Evolutionary conservation across 768 basidiomycete species (phyloP).

Genomic region (Tephrocybe sp.): DNA sequence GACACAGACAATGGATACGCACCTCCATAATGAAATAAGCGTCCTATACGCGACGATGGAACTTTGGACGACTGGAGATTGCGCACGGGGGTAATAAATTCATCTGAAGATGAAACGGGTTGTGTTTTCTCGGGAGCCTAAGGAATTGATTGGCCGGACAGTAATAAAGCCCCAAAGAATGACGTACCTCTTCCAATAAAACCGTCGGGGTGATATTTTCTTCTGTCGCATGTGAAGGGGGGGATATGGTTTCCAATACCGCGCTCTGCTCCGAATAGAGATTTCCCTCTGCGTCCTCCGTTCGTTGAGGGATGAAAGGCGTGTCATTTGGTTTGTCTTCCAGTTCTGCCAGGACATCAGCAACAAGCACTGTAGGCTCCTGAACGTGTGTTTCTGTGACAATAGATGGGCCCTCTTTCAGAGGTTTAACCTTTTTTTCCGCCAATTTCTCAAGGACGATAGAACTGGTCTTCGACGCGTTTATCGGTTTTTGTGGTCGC

Average conservation of each 20-base stretch:
- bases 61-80: slow-evolving; percentile 81
- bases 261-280: too few relatives aligned
- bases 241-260: too few relatives aligned
- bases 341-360: too few relatives aligned
- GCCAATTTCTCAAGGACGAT: not conserved
- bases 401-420: not conserved
- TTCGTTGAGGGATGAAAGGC: too few relatives aligned
- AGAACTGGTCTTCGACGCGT: not conserved
- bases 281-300: too few relatives aligned
- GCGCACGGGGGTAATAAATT: slow-evolving; percentile 26
- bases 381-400: too few relatives aligned
- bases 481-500: not conserved
- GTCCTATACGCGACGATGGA: slow-evolving; percentile 84
- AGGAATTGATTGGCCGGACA: not conserved
- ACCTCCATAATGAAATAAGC: slow-evolving; percentile 95
- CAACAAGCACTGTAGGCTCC: too few relatives aligned
- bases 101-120: not conserved
- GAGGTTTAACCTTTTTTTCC: not conserved
- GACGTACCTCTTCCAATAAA: not conserved
- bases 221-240: not conserved
- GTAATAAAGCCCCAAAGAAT: not conserved
- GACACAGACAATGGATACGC: slow-evolving; percentile 3
- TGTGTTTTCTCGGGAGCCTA: not conserved
- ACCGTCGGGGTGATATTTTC: too few relatives aligned
- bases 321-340: too few relatives aligned